Evolutionary conservation across 768 basidiomycete genomes (phyloP).

Genomic region (Paxillus rubicundulus): DNA sequence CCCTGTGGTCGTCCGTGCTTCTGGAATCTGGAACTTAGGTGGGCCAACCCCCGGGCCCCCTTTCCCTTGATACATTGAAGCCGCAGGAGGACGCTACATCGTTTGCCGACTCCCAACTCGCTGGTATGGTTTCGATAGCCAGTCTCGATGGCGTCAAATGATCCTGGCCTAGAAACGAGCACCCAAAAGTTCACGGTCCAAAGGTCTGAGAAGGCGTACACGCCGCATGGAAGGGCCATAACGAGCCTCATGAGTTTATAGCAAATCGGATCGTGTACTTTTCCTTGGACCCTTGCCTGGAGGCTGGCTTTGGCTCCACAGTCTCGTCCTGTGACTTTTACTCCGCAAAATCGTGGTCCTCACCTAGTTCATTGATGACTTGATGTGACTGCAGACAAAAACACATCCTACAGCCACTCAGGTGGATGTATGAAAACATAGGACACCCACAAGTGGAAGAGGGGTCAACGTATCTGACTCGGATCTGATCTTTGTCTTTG

Average conservation of each 20-base stretch:
- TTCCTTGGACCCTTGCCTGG: background rate
- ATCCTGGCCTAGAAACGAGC: background rate
- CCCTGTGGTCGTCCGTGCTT: background rate
- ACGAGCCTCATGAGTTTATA: background rate
- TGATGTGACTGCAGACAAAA: background rate
- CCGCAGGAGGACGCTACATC: background rate
- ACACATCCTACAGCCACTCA: too few species aligned
- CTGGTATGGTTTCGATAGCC: conserved; percentile 11
- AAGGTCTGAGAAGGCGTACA: conserved; percentile 15
- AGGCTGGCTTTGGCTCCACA: background rate
- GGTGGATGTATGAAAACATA: conserved; percentile 7
- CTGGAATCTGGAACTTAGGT: background rate
- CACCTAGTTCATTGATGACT: conserved; percentile 13
- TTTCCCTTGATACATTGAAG: conserved; percentile 1
- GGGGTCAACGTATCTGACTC: conserved; percentile 1
- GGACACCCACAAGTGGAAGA: conserved; percentile 2
- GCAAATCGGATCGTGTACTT: conserved; percentile 1
- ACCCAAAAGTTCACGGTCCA: conserved; percentile 14
- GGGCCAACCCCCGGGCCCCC: background rate
- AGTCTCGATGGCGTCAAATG: conserved; percentile 16
- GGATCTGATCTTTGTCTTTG: conserved; percentile 7
- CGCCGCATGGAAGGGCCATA: conserved; percentile 8
- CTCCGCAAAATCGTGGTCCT: background rate
- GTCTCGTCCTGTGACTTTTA: conserved; percentile 5
- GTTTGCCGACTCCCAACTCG: background rate